A percentile compares a stretch with the other conserved stretches of the same genome.
These are phyloP conservation scores for Yamadazyma aaseri DNA, from an alignment of 1,139 yeast species.

Conservation along the genomic window DNA sequence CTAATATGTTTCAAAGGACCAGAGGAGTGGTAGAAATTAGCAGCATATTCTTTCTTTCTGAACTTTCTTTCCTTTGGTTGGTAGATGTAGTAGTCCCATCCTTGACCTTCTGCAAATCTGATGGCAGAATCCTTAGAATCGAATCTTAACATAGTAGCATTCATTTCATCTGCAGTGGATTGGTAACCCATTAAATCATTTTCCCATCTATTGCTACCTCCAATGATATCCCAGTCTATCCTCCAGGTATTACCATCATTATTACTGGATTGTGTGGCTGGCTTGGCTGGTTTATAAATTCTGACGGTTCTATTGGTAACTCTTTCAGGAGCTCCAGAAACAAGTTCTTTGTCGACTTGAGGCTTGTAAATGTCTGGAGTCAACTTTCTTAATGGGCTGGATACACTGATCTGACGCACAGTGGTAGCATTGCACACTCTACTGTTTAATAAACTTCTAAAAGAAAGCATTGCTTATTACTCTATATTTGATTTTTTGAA, in stretches of 20 bases:
- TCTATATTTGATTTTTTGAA: constrained; percentile 2
- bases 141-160: constrained; percentile 77
- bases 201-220: constrained; percentile 84
- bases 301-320: constrained; percentile 67
- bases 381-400: constrained; percentile 16
- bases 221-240: constrained; percentile 80
- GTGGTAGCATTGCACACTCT: constrained; percentile 1
- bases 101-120: constrained; percentile 77
- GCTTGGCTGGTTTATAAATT: constrained; percentile 73
- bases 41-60: constrained; percentile 72
- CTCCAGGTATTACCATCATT: constrained; percentile 63
- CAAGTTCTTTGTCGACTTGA: constrained; percentile 50
- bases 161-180: constrained; percentile 81
- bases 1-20: constrained; percentile 80
- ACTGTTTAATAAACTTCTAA: constrained; percentile 4
- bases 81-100: constrained; percentile 82
- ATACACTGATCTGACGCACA: constrained; percentile 22
- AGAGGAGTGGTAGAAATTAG: constrained; percentile 66
- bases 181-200: constrained; percentile 88
- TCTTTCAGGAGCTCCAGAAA: constrained; percentile 83
- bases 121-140: constrained; percentile 76
- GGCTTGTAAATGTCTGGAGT: constrained; percentile 23
- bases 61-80: constrained; percentile 78
- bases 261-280: constrained; percentile 79
- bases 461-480: constrained; percentile 4